phyloP scores from a whole-genome alignment of 176 grass and related monocot genomes.

The Luzula sylvatica region DNA sequence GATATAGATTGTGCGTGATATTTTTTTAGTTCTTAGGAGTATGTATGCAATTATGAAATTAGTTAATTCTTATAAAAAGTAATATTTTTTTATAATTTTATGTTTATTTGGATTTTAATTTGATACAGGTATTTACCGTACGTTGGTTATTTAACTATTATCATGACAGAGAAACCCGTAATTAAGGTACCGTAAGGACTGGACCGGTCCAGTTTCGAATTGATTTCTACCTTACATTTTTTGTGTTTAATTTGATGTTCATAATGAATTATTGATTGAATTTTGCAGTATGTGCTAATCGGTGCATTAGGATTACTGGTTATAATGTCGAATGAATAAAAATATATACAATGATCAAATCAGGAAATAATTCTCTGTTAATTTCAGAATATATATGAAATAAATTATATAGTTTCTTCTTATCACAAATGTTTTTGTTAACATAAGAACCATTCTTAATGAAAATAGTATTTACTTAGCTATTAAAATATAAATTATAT shows the following conservation, averaged over 20 bases:
- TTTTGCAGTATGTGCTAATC: constrained; percentile 18
- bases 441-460: no score
- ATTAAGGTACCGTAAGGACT: constrained; percentile 16
- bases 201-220: background rate
- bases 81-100: background rate
- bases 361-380: background rate
- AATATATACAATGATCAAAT: no score
- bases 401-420: background rate
- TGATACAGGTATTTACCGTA: constrained; percentile 28
- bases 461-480: no score
- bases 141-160: constrained; percentile 28
- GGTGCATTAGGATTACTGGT: constrained; percentile 17
- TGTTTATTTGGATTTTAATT: background rate
- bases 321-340: constrained; percentile 17
- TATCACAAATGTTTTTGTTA: background rate
- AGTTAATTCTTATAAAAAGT: background rate
- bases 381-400: background rate
- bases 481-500: no score
- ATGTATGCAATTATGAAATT: no score
- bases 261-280: constrained; percentile 13
- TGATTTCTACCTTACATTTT: background rate
- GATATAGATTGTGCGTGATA: background rate
- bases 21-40: no score
- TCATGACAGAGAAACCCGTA: constrained; percentile 28
- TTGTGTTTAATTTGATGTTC: no score